Evolutionary conservation across 768 basidiomycete species (phyloP).

Genomic region (Porphyrellus cyaneotinctus): DNA sequence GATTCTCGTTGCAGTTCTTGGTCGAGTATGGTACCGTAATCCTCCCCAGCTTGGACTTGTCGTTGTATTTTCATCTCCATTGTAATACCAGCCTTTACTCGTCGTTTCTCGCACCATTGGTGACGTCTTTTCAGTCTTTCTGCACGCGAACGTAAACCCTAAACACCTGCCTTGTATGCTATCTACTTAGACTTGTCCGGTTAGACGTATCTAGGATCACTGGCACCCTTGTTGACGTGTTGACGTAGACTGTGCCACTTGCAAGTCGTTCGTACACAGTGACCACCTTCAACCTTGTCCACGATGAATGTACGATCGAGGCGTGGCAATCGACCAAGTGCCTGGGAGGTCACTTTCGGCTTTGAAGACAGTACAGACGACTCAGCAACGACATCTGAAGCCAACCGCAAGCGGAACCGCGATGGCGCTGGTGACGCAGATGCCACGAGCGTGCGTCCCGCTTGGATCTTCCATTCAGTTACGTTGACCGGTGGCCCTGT

Average conservation of each 20-base stretch:
- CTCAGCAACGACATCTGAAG: slow-evolving; percentile 25
- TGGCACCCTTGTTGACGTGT: not conserved
- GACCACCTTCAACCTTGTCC: not conserved
- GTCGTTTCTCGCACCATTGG: slow-evolving; percentile 5
- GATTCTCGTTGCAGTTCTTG: slow-evolving; percentile 8
- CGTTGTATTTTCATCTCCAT: slow-evolving; percentile 2
- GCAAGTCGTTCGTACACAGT: not conserved
- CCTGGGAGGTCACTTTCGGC: slow-evolving; percentile 53
- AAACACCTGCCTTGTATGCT: slow-evolving; percentile 7
- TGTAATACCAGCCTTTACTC: slow-evolving; percentile 14
- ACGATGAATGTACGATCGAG: not conserved
- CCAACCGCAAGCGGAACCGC: slow-evolving; percentile 26
- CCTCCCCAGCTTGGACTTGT: slow-evolving; percentile 1
- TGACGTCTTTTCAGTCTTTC: slow-evolving; percentile 10
- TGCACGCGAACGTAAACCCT: slow-evolving; percentile 7
- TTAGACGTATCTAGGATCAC: slow-evolving; percentile 10
- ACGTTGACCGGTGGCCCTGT: not conserved
- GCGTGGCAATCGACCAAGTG: slow-evolving; percentile 42
- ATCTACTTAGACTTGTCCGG: slow-evolving; percentile 14
- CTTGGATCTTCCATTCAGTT: not conserved
- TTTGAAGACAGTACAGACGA: slow-evolving; percentile 33
- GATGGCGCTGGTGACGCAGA: slow-evolving; percentile 7
- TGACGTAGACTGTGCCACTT: not conserved
- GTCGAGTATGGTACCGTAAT: slow-evolving; percentile 17
- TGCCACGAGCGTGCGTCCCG: slow-evolving; percentile 13